Conservation (phyloP, 2,329 filamentous ascomycete genomes). For the Paecilomyces fulvus region DNA sequence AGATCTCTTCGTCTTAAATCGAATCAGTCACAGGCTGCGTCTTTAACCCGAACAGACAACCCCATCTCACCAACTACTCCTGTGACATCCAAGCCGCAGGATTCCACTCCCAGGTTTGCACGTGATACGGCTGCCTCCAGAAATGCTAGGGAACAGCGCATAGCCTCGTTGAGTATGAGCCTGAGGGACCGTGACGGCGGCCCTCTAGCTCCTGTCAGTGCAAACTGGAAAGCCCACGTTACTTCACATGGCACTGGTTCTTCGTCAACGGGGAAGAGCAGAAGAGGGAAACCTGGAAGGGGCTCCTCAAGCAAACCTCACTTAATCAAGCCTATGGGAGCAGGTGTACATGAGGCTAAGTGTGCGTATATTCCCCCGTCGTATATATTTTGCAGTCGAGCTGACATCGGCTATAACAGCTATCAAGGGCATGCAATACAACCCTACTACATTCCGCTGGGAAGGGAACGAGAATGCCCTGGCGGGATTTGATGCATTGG, state of each 20-base stretch:
- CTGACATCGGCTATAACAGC: constrained; percentile 41
- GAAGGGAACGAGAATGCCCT: constrained; percentile 91
- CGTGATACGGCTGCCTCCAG: constrained; percentile 59
- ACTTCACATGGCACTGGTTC: constrained; percentile 43
- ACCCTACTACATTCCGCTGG: constrained; percentile 78
- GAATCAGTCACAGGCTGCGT: constrained; percentile 33
- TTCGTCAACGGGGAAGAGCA: constrained; percentile 41
- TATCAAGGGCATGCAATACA: constrained; percentile 94
- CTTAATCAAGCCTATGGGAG: constrained; percentile 76
- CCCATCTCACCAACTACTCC: constrained; percentile 51
- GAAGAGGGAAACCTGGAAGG: constrained; percentile 28
- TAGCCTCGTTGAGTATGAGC: constrained; percentile 35
- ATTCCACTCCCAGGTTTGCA: constrained; percentile 54
- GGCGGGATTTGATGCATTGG: constrained; percentile 63
- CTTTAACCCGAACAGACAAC: constrained; percentile 21
- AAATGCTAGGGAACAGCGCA: constrained; percentile 54
- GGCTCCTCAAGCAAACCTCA: constrained; percentile 55
- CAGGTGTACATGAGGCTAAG: constrained; percentile 65
- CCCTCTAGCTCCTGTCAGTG: constrained; percentile 44
- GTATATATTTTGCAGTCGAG: not conserved
- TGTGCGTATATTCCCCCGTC: constrained; percentile 47
- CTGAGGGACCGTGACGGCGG: constrained; percentile 32
- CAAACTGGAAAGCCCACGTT: constrained; percentile 53
- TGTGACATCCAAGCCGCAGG: constrained; percentile 41
- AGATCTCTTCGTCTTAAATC: constrained; percentile 51